Evolutionary conservation across 805 yeast genomes (phyloP).

Genomic region (Ogataea pilisensis): DNA sequence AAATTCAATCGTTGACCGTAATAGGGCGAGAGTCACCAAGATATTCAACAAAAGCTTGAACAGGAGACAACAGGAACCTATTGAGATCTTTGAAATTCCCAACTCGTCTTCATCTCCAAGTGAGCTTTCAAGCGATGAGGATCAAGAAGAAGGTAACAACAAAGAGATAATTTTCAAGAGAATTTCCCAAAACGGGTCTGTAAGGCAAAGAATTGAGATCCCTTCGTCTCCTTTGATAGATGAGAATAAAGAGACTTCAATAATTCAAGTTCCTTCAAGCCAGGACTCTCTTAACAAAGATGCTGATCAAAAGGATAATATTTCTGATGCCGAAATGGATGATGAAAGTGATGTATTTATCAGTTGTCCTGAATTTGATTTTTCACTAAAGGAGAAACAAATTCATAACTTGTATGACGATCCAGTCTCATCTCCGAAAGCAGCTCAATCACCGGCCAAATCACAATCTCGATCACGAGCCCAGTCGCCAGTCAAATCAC

Average conservation of each 20-base stretch:
- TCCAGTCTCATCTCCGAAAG: background rate
- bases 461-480: constrained; percentile 3
- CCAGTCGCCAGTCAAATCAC: no score
- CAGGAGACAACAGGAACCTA: background rate
- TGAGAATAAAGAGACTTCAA: background rate
- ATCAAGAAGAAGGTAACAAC: constrained; percentile 2
- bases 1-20: background rate
- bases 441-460: background rate
- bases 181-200: background rate
- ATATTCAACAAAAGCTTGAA: background rate
- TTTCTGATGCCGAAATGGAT: background rate
- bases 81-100: background rate
- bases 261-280: constrained; percentile 10
- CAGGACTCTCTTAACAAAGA: constrained; percentile 2
- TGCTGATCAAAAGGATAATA: background rate
- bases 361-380: constrained; percentile 13
- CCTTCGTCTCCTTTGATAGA: background rate
- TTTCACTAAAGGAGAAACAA: constrained; percentile 11
- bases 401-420: constrained; percentile 6
- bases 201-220: background rate
- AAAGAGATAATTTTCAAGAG: background rate
- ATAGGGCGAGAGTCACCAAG: background rate
- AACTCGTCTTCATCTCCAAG: background rate
- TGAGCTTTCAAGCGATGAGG: constrained; percentile 5
- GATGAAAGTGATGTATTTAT: constrained; percentile 5